Evolutionary conservation across 768 basidiomycete genomes (phyloP), one percentile per base, ranked within the genome.

Genomic region (Pleurotus sapidus): DNA sequence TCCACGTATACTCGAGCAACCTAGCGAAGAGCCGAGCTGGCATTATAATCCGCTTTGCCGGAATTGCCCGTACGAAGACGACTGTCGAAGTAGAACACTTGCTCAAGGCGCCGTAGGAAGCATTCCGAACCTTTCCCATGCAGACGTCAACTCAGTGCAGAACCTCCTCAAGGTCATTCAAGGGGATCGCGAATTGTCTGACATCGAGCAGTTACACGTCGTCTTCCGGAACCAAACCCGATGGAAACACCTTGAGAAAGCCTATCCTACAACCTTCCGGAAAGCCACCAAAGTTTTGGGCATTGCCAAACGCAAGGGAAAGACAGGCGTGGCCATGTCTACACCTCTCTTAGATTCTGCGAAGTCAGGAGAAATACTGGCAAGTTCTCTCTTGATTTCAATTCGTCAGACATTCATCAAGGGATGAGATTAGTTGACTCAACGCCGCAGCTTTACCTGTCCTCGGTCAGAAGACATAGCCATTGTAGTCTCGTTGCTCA

Each of bases 11-110:
- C 61, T 83, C 8, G 64, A 65, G 3, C 58, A 65, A 3, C 68
- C 69, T n/a, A 63, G 63, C 8, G 67, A 71, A 14, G 61, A 70
- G 11, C 70, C 79, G 40, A 66, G 71, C 25, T 81, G 79, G 79
- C 79, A 81, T 62, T 74, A 77, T 46, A 82, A 82, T 38, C 78
- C 81, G 5, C 65, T 77, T 5, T 82, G 81, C 58, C 71, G 71
- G 15, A 69, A 71, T 3, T 82, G 81, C 58, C 71, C 70, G 8
- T 81, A 70, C 59, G 67, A 74, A 51, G 23, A 64, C 6, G 71
- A 70, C 18, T 81, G 80, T 57, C 67, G 68, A 59, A 43, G 60
- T 12, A 68, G 65, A 17, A 70, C 77, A 9, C 49, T 74, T 14
- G 55, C 67, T n/a, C 65, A 74, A 38, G 75, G 75, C 4, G 66